Conservation (phyloP, 768 basidiomycete genomes). For the Rhodotorula graminis region DNA sequence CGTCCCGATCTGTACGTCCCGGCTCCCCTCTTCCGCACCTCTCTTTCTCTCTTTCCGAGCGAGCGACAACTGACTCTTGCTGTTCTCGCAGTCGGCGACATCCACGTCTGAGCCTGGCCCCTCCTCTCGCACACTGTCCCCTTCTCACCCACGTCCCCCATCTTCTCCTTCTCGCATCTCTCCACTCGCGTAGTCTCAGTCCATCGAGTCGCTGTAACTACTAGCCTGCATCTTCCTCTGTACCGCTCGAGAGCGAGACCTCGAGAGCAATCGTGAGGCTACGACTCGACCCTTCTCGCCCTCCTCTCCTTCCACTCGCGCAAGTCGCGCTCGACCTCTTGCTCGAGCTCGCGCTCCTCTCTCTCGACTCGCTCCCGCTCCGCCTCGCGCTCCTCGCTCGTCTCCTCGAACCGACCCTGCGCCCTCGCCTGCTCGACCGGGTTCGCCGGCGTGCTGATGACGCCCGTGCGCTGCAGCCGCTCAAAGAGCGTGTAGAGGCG, state of each 20-base stretch:
- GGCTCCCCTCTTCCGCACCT: too few species aligned
- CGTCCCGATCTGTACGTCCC: conserved; percentile 59
- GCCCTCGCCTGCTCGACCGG: conserved; percentile 44
- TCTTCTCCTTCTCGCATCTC: background rate
- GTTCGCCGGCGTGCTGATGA: conserved; percentile 53
- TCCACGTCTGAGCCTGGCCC: background rate
- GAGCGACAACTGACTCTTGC: background rate
- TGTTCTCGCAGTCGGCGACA: conserved; percentile 27
- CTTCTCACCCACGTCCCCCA: background rate
- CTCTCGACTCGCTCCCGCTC: conserved; percentile 16
- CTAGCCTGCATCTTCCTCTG: too few species aligned
- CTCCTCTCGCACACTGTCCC: too few species aligned
- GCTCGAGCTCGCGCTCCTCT: conserved; percentile 38
- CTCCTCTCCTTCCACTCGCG: conserved; percentile 28
- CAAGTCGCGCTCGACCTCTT: conserved; percentile 40
- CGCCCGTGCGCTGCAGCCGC: conserved; percentile 69
- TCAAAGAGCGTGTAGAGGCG: conserved; percentile 87
- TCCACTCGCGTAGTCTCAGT: background rate
- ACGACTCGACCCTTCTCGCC: background rate
- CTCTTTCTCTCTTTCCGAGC: too few species aligned
- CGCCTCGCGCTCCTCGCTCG: conserved; percentile 23
- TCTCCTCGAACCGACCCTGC: conserved; percentile 36
- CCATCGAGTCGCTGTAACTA: background rate
- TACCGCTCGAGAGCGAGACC: background rate
- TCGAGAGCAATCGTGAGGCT: too few species aligned